A percentile compares a stretch with the other conserved stretches of the same genome.
These are phyloP conservation scores for Roridomyces roridus DNA, from an alignment of 768 basidiomycete species.

Conservation along the genomic window DNA sequence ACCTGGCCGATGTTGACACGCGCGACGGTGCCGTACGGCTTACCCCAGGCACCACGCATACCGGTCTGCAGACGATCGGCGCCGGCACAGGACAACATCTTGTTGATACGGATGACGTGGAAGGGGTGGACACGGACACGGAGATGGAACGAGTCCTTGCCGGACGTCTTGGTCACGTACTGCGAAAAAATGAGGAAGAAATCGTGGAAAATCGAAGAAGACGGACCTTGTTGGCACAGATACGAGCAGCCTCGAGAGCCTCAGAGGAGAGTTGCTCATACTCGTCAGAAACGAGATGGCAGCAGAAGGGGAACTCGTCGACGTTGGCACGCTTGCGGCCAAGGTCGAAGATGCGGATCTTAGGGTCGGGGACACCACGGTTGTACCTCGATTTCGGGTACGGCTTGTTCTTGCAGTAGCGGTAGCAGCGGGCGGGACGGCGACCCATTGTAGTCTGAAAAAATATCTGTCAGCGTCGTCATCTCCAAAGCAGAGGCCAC, in stretches of 20 bases:
- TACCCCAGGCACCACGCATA: constrained; percentile 99
- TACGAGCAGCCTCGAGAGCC: constrained; percentile 97
- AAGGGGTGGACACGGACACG: constrained; percentile 97
- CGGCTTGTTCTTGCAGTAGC: constrained; percentile 99
- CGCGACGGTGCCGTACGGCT: constrained; percentile 95
- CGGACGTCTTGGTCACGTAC: constrained; percentile 96
- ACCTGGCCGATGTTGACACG: constrained; percentile 98
- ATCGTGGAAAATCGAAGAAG: neutral
- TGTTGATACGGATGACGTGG: constrained; percentile 99
- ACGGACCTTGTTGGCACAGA: constrained; percentile 90
- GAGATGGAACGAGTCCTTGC: constrained; percentile 99
- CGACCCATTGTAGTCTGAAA: constrained; percentile 77
- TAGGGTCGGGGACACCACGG: constrained; percentile 97
- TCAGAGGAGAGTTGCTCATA: constrained; percentile 97
- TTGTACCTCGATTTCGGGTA: constrained; percentile 96
- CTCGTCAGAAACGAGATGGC: constrained; percentile 96
- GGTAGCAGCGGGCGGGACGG: constrained; percentile 97
- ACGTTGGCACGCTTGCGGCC: constrained; percentile 96
- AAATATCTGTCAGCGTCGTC: neutral
- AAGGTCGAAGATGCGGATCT: constrained; percentile 97
- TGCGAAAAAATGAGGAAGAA: neutral
- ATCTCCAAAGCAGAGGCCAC: too few relatives aligned
- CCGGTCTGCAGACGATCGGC: constrained; percentile 97
- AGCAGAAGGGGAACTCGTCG: constrained; percentile 98
- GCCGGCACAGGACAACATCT: constrained; percentile 99